Percentiles rank a stretch among this genome's conserved stretches.
These are phyloP conservation scores for Sporobolus alterniflorus DNA, from an alignment of 202 grass and related monocot genomes.

Conservation along the genomic window DNA sequence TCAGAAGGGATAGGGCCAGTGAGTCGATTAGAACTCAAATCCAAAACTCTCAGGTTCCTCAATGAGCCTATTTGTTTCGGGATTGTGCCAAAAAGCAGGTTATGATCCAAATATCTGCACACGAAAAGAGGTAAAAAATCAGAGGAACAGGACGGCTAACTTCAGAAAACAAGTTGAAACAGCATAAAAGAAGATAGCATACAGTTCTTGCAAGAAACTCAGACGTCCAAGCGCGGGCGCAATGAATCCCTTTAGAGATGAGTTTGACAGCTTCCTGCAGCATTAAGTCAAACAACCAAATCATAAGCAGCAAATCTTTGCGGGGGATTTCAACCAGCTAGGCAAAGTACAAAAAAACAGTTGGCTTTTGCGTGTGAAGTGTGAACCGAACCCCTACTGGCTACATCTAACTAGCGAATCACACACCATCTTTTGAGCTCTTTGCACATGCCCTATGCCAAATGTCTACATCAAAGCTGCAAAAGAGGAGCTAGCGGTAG, in stretches of 20 bases:
- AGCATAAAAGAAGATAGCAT: slow-evolving; percentile 23
- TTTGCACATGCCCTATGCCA: slow-evolving; percentile 28
- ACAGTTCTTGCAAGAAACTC: slow-evolving; percentile 86
- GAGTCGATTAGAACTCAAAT: slow-evolving; percentile 85
- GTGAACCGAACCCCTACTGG: slow-evolving; percentile 10
- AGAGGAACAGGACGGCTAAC: slow-evolving; percentile 15
- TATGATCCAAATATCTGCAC: slow-evolving; percentile 82
- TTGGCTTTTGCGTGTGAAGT: slow-evolving; percentile 14
- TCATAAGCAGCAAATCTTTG: slow-evolving; percentile 2
- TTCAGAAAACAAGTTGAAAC: neutral
- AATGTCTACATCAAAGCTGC: slow-evolving; percentile 44
- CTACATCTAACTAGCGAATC: slow-evolving; percentile 32
- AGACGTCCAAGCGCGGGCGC: slow-evolving; percentile 63
- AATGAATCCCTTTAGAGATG: slow-evolving; percentile 90
- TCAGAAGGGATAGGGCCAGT: slow-evolving; percentile 79
- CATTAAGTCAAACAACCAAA: slow-evolving; percentile 10
- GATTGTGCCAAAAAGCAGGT: slow-evolving; percentile 80
- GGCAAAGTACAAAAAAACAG: slow-evolving; percentile 16
- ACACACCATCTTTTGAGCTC: slow-evolving; percentile 18
- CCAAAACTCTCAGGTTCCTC: slow-evolving; percentile 74
- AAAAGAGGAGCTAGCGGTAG: neutral
- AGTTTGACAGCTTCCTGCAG: slow-evolving; percentile 84
- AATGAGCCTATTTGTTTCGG: slow-evolving; percentile 69
- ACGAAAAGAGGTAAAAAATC: neutral
- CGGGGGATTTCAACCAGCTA: slow-evolving; percentile 1